Base-by-base conservation (phyloP, 495 filamentous ascomycete species). In the Penicillium taxi region DNA sequence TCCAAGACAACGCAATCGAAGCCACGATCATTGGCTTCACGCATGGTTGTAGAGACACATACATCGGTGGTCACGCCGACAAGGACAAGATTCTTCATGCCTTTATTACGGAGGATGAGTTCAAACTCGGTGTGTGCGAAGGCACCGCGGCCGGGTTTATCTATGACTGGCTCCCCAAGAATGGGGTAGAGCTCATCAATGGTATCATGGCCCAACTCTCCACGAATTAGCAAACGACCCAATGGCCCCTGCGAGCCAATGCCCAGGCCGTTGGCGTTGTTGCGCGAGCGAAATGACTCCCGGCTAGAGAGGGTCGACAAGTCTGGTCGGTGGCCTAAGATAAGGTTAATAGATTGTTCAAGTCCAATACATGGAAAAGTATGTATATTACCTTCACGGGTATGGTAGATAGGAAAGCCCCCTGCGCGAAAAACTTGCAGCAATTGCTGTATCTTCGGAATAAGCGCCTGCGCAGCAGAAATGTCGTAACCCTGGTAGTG, bases 1-100 rank as follows among this genome's bases (percentile, higher is more conserved):
- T 68, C 60, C 16, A 78, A 37, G 6, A 78, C 30, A n/a, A 78
- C 47, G 33, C 81, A 85, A 42, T 86, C 80, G 47, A 78, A 86
- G 0, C 81, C 82, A 9, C 81, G 75, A 54, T 84, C 82, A 51
- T 80, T 81, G 33, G 78, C 80, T 45, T 86, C 82, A 30, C 80
- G 67, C 39, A 84, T 66, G 1, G 80, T 84, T 1, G 74, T 80
- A 13, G 72, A 75, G 4, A 86, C 79, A 42, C 80, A 84, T 16
- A 80, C 77, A 51, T 84, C 80, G 1, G 80, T 82, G 1, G 78
- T 84, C 6, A 83, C 80, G 2, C 80, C 80, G 9, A 66, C 67
- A 4, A 85, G 46, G 6, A 87, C 53, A 11, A 87, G 62, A 50
- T 85, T 81, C 18, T 74, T 81, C 30, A 87, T 59, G 1, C 77